phyloP scores from a whole-genome alignment of 2,329 filamentous ascomycete species.

The Paecilomyces sp. region DNA sequence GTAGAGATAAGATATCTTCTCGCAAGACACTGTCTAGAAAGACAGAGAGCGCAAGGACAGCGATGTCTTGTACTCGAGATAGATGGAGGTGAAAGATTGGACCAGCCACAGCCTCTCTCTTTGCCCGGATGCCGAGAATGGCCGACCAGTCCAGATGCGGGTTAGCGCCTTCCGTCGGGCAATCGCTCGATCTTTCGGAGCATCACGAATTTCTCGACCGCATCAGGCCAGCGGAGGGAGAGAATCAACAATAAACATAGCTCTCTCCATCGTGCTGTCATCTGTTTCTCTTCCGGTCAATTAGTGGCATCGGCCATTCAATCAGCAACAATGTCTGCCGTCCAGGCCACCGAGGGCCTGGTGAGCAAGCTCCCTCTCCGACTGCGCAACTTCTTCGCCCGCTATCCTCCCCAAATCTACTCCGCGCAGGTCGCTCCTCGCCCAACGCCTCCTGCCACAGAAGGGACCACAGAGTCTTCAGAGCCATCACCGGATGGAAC shows the following conservation, averaged over 20 bases:
- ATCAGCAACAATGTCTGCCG: slow-evolving; percentile 11
- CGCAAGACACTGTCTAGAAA: neutral
- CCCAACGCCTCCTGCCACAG: slow-evolving; percentile 16
- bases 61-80: neutral
- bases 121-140: slow-evolving; percentile 1
- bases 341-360: slow-evolving; percentile 10
- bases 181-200: neutral
- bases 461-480: slow-evolving; percentile 29
- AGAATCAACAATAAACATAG: neutral
- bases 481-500: slow-evolving; percentile 36
- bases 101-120: neutral
- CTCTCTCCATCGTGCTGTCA: neutral
- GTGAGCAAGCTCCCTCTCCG: slow-evolving; percentile 57
- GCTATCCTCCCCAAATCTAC: slow-evolving; percentile 66
- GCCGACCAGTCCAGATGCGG: slow-evolving; percentile 11
- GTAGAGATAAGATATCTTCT: slow-evolving; percentile 4
- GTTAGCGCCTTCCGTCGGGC: slow-evolving; percentile 10
- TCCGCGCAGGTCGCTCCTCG: slow-evolving; percentile 28
- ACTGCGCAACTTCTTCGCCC: slow-evolving; percentile 79
- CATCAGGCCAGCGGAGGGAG: neutral
- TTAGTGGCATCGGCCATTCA: neutral
- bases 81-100: neutral
- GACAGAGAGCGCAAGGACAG: neutral
- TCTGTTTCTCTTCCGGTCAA: neutral
- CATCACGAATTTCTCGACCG: slow-evolving; percentile 1